These are phyloP conservation scores for Nakazawaea laoshanensis DNA, from an alignment of 805 yeast genomes.

Conservation along the genomic window DNA sequence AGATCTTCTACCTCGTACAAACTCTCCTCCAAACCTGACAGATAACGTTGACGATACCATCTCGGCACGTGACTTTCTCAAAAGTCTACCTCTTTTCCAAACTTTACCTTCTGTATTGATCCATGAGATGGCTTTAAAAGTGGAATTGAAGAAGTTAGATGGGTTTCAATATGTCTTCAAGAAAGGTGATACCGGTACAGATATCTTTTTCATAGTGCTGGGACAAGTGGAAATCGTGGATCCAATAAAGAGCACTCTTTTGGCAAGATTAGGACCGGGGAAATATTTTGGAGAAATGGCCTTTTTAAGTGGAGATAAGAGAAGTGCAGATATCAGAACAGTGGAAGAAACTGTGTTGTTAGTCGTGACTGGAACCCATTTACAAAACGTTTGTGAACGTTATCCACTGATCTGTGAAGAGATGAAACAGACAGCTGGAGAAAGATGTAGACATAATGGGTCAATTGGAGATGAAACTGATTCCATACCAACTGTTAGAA, in stretches of 20 bases:
- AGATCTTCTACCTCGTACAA: background rate
- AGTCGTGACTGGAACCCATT: slow-evolving; percentile 45
- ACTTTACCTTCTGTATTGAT: slow-evolving; percentile 49
- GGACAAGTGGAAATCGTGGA: slow-evolving; percentile 68
- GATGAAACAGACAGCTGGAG: slow-evolving; percentile 52
- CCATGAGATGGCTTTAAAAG: slow-evolving; percentile 57
- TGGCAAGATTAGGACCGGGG: slow-evolving; percentile 55
- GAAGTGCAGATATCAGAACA: slow-evolving; percentile 62
- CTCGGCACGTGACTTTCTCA: slow-evolving; percentile 41
- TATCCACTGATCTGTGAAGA: slow-evolving; percentile 54
- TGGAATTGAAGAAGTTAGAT: slow-evolving; percentile 42
- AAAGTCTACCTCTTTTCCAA: slow-evolving; percentile 49
- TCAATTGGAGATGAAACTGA: slow-evolving; percentile 15
- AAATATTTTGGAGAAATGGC: slow-evolving; percentile 76
- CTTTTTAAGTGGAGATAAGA: slow-evolving; percentile 32
- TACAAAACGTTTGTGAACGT: slow-evolving; percentile 44
- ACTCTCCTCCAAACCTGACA: background rate
- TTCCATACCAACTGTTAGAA: too few species aligned
- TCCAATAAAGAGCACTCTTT: slow-evolving; percentile 24
- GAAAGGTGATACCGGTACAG: slow-evolving; percentile 53
- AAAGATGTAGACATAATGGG: slow-evolving; percentile 28
- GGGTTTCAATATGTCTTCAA: slow-evolving; percentile 55
- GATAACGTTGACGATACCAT: slow-evolving; percentile 45
- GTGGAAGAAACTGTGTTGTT: slow-evolving; percentile 52
- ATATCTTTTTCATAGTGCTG: slow-evolving; percentile 55